Percentiles rank a stretch among this genome's conserved stretches.
Conservation (phyloP, 345 rosid genomes). For the Populus tremula region DNA sequence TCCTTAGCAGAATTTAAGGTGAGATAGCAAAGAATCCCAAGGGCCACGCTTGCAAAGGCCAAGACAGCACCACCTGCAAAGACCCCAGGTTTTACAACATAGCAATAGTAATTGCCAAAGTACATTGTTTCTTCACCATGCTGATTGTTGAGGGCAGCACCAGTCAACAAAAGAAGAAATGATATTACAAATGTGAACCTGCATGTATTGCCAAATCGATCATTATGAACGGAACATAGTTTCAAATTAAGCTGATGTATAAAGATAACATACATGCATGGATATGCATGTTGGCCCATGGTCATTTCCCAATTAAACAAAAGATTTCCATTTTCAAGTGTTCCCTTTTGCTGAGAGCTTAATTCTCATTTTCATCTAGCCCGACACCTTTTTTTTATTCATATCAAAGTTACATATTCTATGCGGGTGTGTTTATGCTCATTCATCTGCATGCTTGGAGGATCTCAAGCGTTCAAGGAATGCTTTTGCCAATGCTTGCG, state of each 20-base stretch:
- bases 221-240: neutral
- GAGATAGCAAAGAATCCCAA: constrained; percentile 71
- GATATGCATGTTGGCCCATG: neutral
- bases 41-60: constrained; percentile 50
- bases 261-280: neutral
- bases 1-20: constrained; percentile 45
- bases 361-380: no score
- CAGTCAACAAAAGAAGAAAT: constrained; percentile 70
- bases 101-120: constrained; percentile 58
- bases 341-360: no score
- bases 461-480: no score
- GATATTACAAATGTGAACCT: constrained; percentile 85
- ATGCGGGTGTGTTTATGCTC: neutral
- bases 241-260: neutral
- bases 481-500: neutral
- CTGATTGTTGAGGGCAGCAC: constrained; percentile 71
- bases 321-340: no score
- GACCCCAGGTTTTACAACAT: constrained; percentile 77
- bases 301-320: no score
- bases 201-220: constrained; percentile 11
- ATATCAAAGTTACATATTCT: no score
- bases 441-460: neutral
- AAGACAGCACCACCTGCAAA: constrained; percentile 71
- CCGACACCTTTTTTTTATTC: no score
- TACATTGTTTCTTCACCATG: constrained; percentile 49